Evolutionary conservation across 164 flowering plant species (phyloP).

Genomic region (Macadamia integrifolia): DNA sequence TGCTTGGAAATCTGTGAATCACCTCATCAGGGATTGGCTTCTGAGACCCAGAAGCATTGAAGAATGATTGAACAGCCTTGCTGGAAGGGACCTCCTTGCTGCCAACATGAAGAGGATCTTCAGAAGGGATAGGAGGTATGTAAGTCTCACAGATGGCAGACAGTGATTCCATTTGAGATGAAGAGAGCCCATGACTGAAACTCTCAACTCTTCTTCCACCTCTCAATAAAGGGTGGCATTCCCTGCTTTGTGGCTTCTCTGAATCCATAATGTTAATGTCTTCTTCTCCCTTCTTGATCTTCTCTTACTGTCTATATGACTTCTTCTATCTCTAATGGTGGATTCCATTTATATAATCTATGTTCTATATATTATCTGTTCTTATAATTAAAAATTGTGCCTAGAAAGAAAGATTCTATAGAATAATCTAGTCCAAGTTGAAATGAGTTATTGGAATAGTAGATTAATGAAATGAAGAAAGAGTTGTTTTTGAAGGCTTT

Average conservation of each 20-base stretch:
- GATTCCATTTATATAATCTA: too few relatives aligned
- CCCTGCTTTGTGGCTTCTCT: conserved; percentile 5
- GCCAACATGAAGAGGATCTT: conserved; percentile 6
- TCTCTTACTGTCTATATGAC: background rate
- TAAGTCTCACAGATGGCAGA: conserved; percentile 40
- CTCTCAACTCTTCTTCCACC: conserved; percentile 25
- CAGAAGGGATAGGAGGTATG: conserved; percentile 34
- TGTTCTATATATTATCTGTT: too few relatives aligned
- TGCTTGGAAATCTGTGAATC: background rate
- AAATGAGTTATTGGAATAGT: too few relatives aligned
- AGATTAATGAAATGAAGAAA: too few relatives aligned
- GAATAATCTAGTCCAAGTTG: too few relatives aligned
- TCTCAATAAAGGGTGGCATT: conserved; percentile 38
- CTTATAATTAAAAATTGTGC: too few relatives aligned
- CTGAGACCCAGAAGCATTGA: conserved; percentile 39
- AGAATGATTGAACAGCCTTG: conserved; percentile 26
- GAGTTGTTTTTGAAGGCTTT: too few relatives aligned
- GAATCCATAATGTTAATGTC: background rate
- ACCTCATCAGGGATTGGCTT: conserved; percentile 50
- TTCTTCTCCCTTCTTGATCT: background rate
- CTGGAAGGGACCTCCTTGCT: conserved; percentile 9
- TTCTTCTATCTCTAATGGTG: background rate
- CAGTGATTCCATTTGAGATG: conserved; percentile 38
- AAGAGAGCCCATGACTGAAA: conserved; percentile 39
- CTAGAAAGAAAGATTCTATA: too few relatives aligned